Evolutionary conservation across 495 filamentous ascomycete species (phyloP), one percentile per base, ranked within the genome.

Genomic region (Arthonia radiata): DNA sequence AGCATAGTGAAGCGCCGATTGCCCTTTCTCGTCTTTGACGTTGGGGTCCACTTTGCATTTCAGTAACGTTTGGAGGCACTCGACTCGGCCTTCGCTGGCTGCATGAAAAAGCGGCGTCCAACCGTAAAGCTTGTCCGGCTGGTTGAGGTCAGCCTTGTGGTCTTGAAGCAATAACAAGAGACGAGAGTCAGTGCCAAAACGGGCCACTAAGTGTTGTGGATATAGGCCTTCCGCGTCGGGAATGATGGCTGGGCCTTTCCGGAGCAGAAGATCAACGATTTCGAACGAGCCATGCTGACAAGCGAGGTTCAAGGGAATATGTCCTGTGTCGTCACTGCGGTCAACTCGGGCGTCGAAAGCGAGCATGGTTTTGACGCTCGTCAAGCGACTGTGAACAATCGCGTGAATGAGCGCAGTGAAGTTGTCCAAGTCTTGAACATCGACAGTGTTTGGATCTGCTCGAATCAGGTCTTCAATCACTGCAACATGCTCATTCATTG

Each of bases 91-190:
- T 56, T 97, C 86, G 39, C 83, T 91, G 7, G 83, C 86, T 7
- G 86, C 83, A 46, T 97, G 82, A 36, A 97, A 86, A 1, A 97
- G 51, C 1, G 86, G 80, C 2, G 86, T 94, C 86, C 86, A 97
- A 31, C 82, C 79, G 31, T 94, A 92, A 9, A 97, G 54, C 46
- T 90, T 92, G 47, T 97, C 86, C 17, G 70, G 55, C 44, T 94
- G 81, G 44, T 97, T 63, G 15, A 94, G 56, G 42, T 94, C 71
- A n/a, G 79, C 86, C 5, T 81, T 81, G 40, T 89, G 78, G 18
- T 71, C 51, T 42, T 82, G 69, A 13, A 97, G 55, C 15, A 91
- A 53, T 16, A 80, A 50, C 1, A 97, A 53, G 15, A 91, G 57
- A 23, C 73, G 54, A 4, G 78, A 74, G 1, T 64, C 75, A 37